Conservation (phyloP, 139 green algal genomes). For the Tetradesmus obliquus region DNA sequence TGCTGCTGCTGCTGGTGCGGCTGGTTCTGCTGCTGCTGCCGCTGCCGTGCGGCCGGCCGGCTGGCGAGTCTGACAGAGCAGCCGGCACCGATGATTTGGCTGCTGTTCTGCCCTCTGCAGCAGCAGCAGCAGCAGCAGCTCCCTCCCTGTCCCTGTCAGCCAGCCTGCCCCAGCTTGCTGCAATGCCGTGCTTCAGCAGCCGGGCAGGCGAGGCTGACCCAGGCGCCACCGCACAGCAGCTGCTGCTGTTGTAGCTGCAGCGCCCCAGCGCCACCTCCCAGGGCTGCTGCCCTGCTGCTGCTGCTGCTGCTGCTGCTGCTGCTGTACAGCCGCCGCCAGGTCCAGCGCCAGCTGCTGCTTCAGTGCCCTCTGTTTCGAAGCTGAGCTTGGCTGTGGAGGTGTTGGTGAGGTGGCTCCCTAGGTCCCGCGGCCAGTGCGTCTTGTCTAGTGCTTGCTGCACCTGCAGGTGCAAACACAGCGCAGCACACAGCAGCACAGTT, state of each 20-base stretch:
- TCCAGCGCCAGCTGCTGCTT: background rate
- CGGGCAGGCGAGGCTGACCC: background rate
- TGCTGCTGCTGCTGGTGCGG: background rate
- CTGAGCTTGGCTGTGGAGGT: background rate
- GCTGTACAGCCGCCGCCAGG: background rate
- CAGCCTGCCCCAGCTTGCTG: background rate
- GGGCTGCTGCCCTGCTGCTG: background rate
- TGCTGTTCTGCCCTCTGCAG: background rate
- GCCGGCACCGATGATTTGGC: too few relatives aligned
- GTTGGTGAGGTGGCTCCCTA: background rate
- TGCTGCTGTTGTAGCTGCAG: background rate
- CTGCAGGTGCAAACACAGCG: background rate
- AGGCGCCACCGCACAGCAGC: background rate
- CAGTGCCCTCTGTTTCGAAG: background rate
- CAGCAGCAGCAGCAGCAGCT: background rate
- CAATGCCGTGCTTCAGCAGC: background rate
- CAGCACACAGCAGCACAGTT: background rate
- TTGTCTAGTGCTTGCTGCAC: conserved; percentile 37
- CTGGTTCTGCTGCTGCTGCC: background rate
- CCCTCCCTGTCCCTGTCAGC: background rate
- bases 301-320: background rate
- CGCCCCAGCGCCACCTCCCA: background rate
- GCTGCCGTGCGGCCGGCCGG: too few relatives aligned
- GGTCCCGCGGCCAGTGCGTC: conserved; percentile 18
- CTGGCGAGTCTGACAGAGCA: background rate